These are phyloP conservation scores for Phyllostachys edulis DNA, from an alignment of 176 grass and related monocot species.

Conservation along the genomic window DNA sequence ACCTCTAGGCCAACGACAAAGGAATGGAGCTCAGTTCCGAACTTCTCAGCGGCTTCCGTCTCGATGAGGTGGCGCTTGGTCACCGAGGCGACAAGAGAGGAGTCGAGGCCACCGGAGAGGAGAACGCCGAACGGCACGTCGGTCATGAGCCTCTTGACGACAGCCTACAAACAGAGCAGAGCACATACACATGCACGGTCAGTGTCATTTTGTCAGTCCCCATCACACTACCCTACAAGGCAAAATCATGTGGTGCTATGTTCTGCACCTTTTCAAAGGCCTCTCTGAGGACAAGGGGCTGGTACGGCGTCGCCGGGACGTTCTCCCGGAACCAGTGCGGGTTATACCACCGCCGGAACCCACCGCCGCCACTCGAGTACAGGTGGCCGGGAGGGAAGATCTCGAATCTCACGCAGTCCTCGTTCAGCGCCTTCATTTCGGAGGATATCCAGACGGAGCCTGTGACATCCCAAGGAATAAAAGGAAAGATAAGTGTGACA, in stretches of 20 bases:
- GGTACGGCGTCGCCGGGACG: slow-evolving; percentile 56
- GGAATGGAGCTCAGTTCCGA: slow-evolving; percentile 85
- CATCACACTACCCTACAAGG: not conserved
- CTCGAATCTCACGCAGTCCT: slow-evolving; percentile 83
- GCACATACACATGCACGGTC: not conserved
- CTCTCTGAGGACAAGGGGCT: slow-evolving; percentile 62
- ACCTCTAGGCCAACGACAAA: slow-evolving; percentile 97
- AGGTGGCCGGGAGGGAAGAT: slow-evolving; percentile 80
- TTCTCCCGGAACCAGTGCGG: slow-evolving; percentile 72
- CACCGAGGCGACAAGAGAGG: slow-evolving; percentile 79
- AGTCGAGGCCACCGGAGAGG: slow-evolving; percentile 92
- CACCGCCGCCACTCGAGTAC: slow-evolving; percentile 66
- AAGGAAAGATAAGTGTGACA: not conserved
- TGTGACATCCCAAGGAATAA: not conserved
- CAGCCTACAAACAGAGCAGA: slow-evolving; percentile 52
- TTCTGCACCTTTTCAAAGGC: slow-evolving; percentile 80
- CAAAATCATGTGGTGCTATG: not conserved
- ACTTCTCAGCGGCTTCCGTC: slow-evolving; percentile 85
- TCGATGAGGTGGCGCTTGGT: slow-evolving; percentile 80
- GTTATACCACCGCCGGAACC: slow-evolving; percentile 79
- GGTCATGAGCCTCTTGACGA: slow-evolving; percentile 96
- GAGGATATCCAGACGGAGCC: slow-evolving; percentile 92
- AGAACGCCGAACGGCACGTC: slow-evolving; percentile 92
- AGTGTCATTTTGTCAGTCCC: not conserved
- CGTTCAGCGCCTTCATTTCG: slow-evolving; percentile 90